Evolutionary conservation across 805 yeast species (phyloP).

Genomic region (Starmerella bacillaris): DNA sequence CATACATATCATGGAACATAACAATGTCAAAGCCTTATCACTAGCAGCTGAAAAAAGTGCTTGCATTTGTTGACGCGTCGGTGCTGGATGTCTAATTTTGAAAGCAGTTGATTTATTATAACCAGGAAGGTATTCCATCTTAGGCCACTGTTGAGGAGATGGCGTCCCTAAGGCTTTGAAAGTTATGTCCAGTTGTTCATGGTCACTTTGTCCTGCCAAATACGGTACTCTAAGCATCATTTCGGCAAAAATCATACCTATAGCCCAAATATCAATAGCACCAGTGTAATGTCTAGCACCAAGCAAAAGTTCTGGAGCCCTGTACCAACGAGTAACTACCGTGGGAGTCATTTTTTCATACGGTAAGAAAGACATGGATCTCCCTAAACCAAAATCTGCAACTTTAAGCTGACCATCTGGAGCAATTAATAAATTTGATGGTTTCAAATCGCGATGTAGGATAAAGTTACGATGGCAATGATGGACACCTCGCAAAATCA

Average conservation of each 20-base stretch:
- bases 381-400: slow-evolving; percentile 94
- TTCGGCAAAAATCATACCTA: slow-evolving; percentile 92
- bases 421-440: slow-evolving; percentile 71
- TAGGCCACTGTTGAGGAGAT: slow-evolving; percentile 80
- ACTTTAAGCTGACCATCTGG: slow-evolving; percentile 77
- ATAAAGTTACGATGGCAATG: slow-evolving; percentile 88
- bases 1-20: slow-evolving; percentile 53
- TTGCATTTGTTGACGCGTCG: slow-evolving; percentile 60
- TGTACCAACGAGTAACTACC: slow-evolving; percentile 94
- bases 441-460: slow-evolving; percentile 83
- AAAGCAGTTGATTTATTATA: slow-evolving; percentile 27
- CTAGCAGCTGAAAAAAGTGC: slow-evolving; percentile 81
- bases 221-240: slow-evolving; percentile 89
- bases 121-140: slow-evolving; percentile 59
- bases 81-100: slow-evolving; percentile 52
- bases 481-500: slow-evolving; percentile 87
- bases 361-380: slow-evolving; percentile 55
- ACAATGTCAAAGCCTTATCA: slow-evolving; percentile 58
- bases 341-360: slow-evolving; percentile 60
- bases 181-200: slow-evolving; percentile 82
- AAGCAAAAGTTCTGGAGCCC: slow-evolving; percentile 84
- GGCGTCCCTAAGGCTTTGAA: slow-evolving; percentile 94
- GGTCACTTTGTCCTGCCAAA: slow-evolving; percentile 78
- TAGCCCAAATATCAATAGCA: slow-evolving; percentile 90
- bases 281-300: slow-evolving; percentile 81